These are phyloP conservation scores for Ustilago sp. DNA, from an alignment of 1,284 basidiomycete species.

Conservation along the genomic window DNA sequence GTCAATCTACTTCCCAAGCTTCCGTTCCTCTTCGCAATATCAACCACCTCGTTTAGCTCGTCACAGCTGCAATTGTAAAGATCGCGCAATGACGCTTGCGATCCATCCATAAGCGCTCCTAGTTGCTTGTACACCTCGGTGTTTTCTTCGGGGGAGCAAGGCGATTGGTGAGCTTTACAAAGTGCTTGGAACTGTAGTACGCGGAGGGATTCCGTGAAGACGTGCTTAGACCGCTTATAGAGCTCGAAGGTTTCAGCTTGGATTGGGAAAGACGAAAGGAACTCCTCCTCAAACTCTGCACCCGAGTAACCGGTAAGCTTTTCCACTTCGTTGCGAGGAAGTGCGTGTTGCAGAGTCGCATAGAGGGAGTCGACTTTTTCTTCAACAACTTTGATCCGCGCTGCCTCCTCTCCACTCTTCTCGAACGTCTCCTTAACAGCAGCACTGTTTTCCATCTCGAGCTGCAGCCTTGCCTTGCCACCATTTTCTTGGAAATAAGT, in stretches of 20 bases:
- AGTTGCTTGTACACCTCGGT: constrained; percentile 50
- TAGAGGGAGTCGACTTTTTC: constrained; percentile 40
- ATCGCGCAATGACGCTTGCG: constrained; percentile 58
- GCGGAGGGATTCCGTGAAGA: constrained; percentile 63
- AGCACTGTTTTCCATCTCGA: constrained; percentile 33
- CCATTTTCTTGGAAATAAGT: constrained; percentile 55
- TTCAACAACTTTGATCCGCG: constrained; percentile 52
- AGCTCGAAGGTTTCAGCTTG: constrained; percentile 60
- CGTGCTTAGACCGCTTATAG: constrained; percentile 60
- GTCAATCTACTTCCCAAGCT: constrained; percentile 62
- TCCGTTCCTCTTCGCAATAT: constrained; percentile 61
- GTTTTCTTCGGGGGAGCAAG: constrained; percentile 10
- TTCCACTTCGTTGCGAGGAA: constrained; percentile 54
- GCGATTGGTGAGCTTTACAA: constrained; percentile 22
- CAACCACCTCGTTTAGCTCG: constrained; percentile 61
- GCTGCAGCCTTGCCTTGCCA: constrained; percentile 19
- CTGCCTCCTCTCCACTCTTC: constrained; percentile 57
- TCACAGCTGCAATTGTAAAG: constrained; percentile 63
- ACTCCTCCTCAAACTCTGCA: constrained; percentile 57
- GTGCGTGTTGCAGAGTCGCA: constrained; percentile 20
- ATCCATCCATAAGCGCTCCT: constrained; percentile 61
- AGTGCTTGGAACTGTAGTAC: constrained; percentile 59
- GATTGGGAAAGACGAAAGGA: constrained; percentile 62
- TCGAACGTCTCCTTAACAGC: constrained; percentile 40
- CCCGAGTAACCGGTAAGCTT: constrained; percentile 51